A percentile compares a stretch with the other conserved stretches of the same genome.
Evolutionary conservation across 1,284 basidiomycete genomes (phyloP).

Genomic region (Hymenochaete sp.): DNA sequence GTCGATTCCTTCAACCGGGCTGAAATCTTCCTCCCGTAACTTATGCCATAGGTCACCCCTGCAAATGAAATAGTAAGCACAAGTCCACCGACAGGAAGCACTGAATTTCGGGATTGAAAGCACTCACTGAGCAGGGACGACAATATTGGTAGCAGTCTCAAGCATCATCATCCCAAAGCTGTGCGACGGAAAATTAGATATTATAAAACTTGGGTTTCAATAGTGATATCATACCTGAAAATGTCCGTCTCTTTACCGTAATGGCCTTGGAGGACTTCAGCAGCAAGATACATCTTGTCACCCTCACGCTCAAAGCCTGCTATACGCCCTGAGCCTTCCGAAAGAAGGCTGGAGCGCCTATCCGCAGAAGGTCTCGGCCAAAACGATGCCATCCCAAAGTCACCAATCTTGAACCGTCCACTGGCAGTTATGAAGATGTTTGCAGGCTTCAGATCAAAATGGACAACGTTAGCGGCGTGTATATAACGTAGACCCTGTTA

Average conservation of each 20-base stretch:
- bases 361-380: slow-evolving; percentile 56
- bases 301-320: slow-evolving; percentile 88
- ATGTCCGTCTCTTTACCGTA: slow-evolving; percentile 95
- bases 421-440: slow-evolving; percentile 90
- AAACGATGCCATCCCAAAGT: slow-evolving; percentile 94
- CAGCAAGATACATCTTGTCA: slow-evolving; percentile 97
- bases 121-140: slow-evolving; percentile 92
- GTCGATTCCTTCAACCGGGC: slow-evolving; percentile 59
- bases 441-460: slow-evolving; percentile 96
- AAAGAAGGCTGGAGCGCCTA: slow-evolving; percentile 25
- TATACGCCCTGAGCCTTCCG: slow-evolving; percentile 25
- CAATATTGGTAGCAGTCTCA: slow-evolving; percentile 92
- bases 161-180: slow-evolving; percentile 94
- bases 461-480: slow-evolving; percentile 83
- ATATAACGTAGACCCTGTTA: slow-evolving; percentile 88
- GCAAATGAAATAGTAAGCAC: slow-evolving; percentile 17
- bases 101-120: slow-evolving; percentile 2
- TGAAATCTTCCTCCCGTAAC: slow-evolving; percentile 86
- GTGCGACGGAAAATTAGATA: slow-evolving; percentile 8
- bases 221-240: slow-evolving; percentile 64
- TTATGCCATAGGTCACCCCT: slow-evolving; percentile 92
- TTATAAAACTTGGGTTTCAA: neutral
- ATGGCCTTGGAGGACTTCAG: slow-evolving; percentile 86
- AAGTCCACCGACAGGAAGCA: neutral
- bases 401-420: slow-evolving; percentile 93